Percentiles rank a stretch among this genome's conserved stretches.
Conservation (phyloP, 257 asterid genomes). For the Nicotiana paniculata region DNA sequence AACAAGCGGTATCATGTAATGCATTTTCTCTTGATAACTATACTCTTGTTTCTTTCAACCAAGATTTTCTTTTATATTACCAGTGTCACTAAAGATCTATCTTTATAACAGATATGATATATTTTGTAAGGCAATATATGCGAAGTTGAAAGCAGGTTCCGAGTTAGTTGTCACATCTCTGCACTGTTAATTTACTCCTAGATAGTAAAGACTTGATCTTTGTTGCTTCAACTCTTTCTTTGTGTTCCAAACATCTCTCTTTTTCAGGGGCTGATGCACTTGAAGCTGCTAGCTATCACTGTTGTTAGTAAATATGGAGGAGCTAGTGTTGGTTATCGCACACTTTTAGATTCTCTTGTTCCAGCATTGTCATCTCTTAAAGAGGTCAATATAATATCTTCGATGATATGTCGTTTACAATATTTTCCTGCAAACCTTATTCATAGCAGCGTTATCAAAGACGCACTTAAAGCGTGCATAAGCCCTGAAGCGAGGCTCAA, state of each 20-base stretch:
- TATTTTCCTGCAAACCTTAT: conserved; percentile 8
- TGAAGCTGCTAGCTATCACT: conserved; percentile 83
- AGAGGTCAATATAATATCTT: conserved; percentile 46
- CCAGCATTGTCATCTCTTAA: conserved; percentile 75
- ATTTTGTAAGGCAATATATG: conserved; percentile 82
- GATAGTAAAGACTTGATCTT: conserved; percentile 2
- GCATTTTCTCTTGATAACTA: conserved; percentile 8
- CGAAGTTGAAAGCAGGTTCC: conserved; percentile 53
- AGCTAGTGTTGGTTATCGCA: conserved; percentile 89
- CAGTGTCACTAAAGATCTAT: not conserved
- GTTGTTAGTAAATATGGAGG: conserved; percentile 95
- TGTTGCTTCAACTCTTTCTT: conserved; percentile 5
- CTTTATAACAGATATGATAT: conserved; percentile 60
- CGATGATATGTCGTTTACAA: not conserved
- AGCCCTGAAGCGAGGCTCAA: no score
- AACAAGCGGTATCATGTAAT: conserved; percentile 91
- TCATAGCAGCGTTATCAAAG: not conserved
- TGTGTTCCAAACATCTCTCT: conserved; percentile 14
- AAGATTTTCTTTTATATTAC: not conserved
- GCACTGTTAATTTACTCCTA: conserved; percentile 52
- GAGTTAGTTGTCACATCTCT: conserved; percentile 36
- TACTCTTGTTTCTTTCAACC: not conserved
- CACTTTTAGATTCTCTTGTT: conserved; percentile 83
- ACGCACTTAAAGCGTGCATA: no score
- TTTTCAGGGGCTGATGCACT: conserved; percentile 83